Evolutionary conservation across 2,329 filamentous ascomycete genomes (phyloP), one percentile per base, ranked within the genome.

Genomic region (Colletotrichum falcatum): DNA sequence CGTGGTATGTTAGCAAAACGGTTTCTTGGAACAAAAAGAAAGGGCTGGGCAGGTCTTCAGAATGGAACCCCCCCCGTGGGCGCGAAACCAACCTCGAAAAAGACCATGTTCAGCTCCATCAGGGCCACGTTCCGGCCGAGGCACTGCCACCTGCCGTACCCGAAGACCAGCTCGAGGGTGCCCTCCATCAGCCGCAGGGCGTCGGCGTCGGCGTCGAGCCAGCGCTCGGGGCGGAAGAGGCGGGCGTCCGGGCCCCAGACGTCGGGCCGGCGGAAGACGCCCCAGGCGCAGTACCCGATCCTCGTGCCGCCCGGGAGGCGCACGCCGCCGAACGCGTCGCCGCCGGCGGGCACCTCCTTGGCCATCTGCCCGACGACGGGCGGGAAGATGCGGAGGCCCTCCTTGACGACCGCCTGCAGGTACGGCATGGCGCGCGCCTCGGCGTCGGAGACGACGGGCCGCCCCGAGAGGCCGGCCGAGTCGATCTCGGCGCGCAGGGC

Each of bases 321-420:
- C 1, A 76, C 58, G 1, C 79, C 81, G 46, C 78, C 77, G 20
- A 82, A 76, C 1, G 77, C 74, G 62, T 81, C 80, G 53, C 82
- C 79, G 1, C 33, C 44, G 30, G 76, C 73, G 4, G 82, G 80
- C 23, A 82, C 78, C 37, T 80, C 73, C 56, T 82, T 81, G 14
- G 79, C 74, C 78, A 83, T 80, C 39, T 81, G 75, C 0, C 80
- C 79, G 0, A 77, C 77, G 8, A 81, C 78, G 5, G 81, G 81
- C 0, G 81, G 80, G 60, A 78, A 79, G 49, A 82, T 81, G 11
- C 82, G 80, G 1, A 83, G 76, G 1, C 80, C 82, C 70, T 89
- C 87, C 37, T 84, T 82, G 73, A 89, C 85, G 39, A 86, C 80
- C 0, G 88, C 84, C 65, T 83, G 81, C 0, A 87, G 78, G 46